Evolutionary conservation across 2,329 filamentous ascomycete species (phyloP).

Genomic region (Monosporascus ibericus): DNA sequence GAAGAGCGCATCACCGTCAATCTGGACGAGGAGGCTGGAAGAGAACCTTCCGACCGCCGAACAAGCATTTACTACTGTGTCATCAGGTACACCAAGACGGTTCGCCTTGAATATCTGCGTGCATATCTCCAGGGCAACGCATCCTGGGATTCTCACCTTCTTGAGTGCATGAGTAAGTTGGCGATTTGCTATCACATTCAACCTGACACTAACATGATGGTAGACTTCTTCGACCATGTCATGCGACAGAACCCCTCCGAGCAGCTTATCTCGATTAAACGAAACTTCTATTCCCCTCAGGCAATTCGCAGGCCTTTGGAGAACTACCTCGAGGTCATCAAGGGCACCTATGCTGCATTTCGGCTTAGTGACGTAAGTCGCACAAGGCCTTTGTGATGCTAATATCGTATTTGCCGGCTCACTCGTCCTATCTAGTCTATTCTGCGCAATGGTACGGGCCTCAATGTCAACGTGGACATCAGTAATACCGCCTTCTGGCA

Average conservation of each 20-base stretch:
- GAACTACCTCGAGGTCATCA: constrained; percentile 67
- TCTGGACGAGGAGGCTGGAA: constrained; percentile 46
- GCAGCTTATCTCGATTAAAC: constrained; percentile 64
- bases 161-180: constrained; percentile 68
- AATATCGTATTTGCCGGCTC: constrained; percentile 10
- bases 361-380: constrained; percentile 58
- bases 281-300: constrained; percentile 67
- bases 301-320: constrained; percentile 51
- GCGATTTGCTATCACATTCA: background rate
- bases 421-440: constrained; percentile 24
- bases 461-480: constrained; percentile 85
- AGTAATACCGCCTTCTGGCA: constrained; percentile 88
- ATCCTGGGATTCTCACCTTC: constrained; percentile 58
- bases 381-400: background rate
- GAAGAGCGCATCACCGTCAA: constrained; percentile 59
- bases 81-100: constrained; percentile 57
- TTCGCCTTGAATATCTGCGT: constrained; percentile 62
- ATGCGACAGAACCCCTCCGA: constrained; percentile 73
- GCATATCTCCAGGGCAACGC: constrained; percentile 58
- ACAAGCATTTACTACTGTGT: constrained; percentile 50
- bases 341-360: constrained; percentile 84
- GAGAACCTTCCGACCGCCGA: constrained; percentile 21
- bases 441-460: constrained; percentile 44
- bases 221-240: constrained; percentile 81
- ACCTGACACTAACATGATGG: constrained; percentile 1